phyloP scores from a whole-genome alignment of 306 rosid species.

The Casuarina cunninghamiana region DNA sequence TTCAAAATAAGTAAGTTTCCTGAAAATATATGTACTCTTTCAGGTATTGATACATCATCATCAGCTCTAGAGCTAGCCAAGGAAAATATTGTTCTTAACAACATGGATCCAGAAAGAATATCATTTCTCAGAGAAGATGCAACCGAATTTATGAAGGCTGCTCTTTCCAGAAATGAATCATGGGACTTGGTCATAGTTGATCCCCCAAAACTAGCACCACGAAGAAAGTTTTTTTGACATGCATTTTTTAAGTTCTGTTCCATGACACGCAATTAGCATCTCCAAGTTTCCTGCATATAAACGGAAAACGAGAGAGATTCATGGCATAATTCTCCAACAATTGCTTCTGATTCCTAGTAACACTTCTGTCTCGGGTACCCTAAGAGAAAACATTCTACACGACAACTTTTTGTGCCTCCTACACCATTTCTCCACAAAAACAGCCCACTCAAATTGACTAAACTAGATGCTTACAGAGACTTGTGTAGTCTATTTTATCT shows the following conservation, averaged over 20 bases:
- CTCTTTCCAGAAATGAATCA: conserved; percentile 65
- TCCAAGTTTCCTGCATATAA: conserved; percentile 69
- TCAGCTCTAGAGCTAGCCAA: conserved; percentile 84
- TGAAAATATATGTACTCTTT: conserved; percentile 20
- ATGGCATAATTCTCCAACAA: not conserved
- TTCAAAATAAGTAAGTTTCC: not conserved
- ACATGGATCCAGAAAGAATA: conserved; percentile 68
- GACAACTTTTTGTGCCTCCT: not conserved
- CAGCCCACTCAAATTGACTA: too few species aligned
- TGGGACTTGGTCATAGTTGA: too few species aligned
- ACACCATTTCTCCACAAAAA: too few species aligned
- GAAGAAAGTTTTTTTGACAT: too few species aligned
- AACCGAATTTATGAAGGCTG: conserved; percentile 72
- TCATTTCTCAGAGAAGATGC: conserved; percentile 78
- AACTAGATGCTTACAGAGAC: too few species aligned
- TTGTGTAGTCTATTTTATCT: too few species aligned
- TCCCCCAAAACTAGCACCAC: too few species aligned
- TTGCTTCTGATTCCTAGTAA: not conserved
- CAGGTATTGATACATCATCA: conserved; percentile 77
- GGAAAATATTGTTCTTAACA: conserved; percentile 76
- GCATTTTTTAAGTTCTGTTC: too few species aligned
- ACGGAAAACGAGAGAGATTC: not conserved
- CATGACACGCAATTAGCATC: too few species aligned
- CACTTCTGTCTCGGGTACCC: not conserved
- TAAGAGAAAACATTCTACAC: not conserved